phyloP scores from a whole-genome alignment of 345 rosid species.

The Pugionium dolabratum region DNA sequence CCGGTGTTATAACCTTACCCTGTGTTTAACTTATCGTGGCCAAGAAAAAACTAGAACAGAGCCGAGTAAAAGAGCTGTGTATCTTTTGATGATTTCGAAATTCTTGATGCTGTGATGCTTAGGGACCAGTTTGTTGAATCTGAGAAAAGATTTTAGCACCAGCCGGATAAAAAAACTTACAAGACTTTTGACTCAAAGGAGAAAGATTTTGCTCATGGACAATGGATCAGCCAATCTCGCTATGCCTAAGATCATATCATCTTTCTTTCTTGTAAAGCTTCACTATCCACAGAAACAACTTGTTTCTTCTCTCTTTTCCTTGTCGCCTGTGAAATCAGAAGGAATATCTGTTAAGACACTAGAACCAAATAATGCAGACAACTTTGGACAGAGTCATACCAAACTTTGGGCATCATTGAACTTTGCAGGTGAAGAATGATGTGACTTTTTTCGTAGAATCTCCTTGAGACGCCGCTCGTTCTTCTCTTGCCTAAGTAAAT shows the following conservation, averaged over 20 bases:
- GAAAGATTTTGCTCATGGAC: conserved; percentile 14
- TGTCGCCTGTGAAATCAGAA: conserved; percentile 27
- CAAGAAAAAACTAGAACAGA: conserved; percentile 5
- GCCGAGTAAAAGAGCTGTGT: neutral
- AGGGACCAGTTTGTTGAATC: conserved; percentile 6
- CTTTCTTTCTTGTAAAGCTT: conserved; percentile 19
- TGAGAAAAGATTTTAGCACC: conserved; percentile 5
- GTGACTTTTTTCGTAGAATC: conserved; percentile 53
- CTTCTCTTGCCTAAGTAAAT: conserved; percentile 80
- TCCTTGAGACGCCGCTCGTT: conserved; percentile 70
- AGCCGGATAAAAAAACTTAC: neutral
- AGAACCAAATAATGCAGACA: neutral
- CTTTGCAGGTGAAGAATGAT: conserved; percentile 40
- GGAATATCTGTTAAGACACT: conserved; percentile 1
- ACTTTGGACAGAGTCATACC: conserved; percentile 29
- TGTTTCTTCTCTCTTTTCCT: conserved; percentile 37
- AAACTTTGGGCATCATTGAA: conserved; percentile 23
- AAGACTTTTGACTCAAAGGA: neutral
- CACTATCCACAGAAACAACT: conserved; percentile 25
- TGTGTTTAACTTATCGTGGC: neutral
- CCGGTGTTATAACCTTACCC: conserved; percentile 1
- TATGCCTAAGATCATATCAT: conserved; percentile 24
- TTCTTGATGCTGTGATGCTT: conserved; percentile 20
- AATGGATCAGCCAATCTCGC: conserved; percentile 10
- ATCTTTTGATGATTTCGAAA: neutral